These are phyloP conservation scores for Aspergillus pseudonomiae DNA, from an alignment of 2,329 filamentous ascomycete genomes.

Conservation along the genomic window DNA sequence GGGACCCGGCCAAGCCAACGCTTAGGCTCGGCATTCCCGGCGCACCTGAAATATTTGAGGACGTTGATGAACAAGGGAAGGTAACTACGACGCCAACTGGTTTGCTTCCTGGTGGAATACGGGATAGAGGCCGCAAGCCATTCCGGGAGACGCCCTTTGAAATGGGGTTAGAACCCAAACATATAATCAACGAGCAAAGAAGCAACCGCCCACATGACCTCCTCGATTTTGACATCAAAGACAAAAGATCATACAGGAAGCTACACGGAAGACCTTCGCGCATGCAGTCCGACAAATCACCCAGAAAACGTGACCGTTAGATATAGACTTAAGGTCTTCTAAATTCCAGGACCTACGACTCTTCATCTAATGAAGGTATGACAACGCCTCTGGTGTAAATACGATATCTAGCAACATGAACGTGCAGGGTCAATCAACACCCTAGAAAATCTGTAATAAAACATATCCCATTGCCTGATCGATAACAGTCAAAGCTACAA, in stretches of 20 bases:
- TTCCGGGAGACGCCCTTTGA: background rate
- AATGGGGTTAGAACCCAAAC: background rate
- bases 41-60: slow-evolving; percentile 4
- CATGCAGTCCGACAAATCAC: background rate
- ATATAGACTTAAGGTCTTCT: background rate
- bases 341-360: background rate
- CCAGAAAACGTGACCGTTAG: background rate
- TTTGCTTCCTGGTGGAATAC: background rate
- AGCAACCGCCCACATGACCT: background rate
- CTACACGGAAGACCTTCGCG: background rate
- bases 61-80: slow-evolving; percentile 5
- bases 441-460: background rate
- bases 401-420: background rate
- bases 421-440: background rate
- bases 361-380: background rate
- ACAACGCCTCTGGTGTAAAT: background rate
- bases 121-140: background rate
- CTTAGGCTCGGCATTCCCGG: slow-evolving; percentile 12
- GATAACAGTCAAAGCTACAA: background rate
- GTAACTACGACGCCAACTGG: background rate
- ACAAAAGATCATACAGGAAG: background rate
- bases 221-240: background rate
- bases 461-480: background rate
- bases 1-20: slow-evolving; percentile 29
- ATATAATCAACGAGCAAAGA: background rate